A percentile compares a stretch with the other conserved stretches of the same genome.
Evolutionary conservation across 2,329 filamentous ascomycete genomes (phyloP).

Genomic region (Exophiala spinifera): DNA sequence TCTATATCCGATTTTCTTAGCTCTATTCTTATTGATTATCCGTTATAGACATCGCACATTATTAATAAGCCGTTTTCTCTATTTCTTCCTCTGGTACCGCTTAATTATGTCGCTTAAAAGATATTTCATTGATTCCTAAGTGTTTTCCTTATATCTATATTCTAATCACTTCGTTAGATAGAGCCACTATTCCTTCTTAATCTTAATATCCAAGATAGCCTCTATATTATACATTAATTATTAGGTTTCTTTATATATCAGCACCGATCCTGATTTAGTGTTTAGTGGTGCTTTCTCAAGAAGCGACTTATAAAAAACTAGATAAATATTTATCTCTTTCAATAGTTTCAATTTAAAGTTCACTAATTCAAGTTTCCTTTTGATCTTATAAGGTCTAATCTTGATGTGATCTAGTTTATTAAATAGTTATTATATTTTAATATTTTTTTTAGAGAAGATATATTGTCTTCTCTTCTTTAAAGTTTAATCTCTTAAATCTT

Average conservation of each 20-base stretch:
- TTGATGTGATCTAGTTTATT: slow-evolving; percentile 15
- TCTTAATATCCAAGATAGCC: neutral
- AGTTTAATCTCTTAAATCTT: slow-evolving; percentile 10
- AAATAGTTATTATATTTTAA: slow-evolving; percentile 17
- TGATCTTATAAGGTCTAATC: slow-evolving; percentile 13
- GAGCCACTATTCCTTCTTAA: neutral
- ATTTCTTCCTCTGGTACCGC: too few relatives aligned
- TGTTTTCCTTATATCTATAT: slow-evolving; percentile 9
- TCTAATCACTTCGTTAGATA: slow-evolving; percentile 15
- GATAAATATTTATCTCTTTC: slow-evolving; percentile 10
- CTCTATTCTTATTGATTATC: too few relatives aligned
- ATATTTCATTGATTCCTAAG: neutral
- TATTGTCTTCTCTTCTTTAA: slow-evolving; percentile 1
- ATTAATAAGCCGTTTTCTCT: too few relatives aligned
- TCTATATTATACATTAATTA: neutral
- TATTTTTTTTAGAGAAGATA: slow-evolving; percentile 16
- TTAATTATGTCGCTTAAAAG: too few relatives aligned
- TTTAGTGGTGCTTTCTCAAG: slow-evolving; percentile 4
- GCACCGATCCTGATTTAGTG: neutral
- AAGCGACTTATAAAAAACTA: slow-evolving; percentile 14
- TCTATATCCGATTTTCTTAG: too few relatives aligned
- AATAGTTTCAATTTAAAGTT: slow-evolving; percentile 12
- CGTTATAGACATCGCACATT: too few relatives aligned
- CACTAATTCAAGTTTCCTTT: slow-evolving; percentile 12
- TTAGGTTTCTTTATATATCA: neutral